These are phyloP conservation scores for Euphorbia peplus DNA, from an alignment of 345 rosid genomes.

Conservation along the genomic window DNA sequence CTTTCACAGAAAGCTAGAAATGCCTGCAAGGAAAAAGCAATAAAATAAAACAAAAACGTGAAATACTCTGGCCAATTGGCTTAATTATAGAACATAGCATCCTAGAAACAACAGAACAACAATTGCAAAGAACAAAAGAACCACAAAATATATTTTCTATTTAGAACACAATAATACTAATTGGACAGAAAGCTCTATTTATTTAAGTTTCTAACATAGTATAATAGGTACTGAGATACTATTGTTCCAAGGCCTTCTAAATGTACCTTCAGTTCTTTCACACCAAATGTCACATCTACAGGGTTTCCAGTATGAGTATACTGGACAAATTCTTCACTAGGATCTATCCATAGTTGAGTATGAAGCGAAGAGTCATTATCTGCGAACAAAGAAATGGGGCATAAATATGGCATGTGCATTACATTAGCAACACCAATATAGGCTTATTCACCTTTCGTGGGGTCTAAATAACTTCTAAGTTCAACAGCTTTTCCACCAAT, in stretches of 20 bases:
- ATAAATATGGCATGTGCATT: conserved; percentile 15
- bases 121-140: background rate
- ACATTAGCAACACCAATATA: conserved; percentile 7
- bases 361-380: conserved; percentile 74
- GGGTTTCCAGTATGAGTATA: conserved; percentile 80
- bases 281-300: conserved; percentile 82
- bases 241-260: conserved; percentile 16
- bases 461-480: conserved; percentile 85
- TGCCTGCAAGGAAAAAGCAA: conserved; percentile 46
- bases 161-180: background rate
- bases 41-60: background rate
- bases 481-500: conserved; percentile 95
- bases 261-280: conserved; percentile 78
- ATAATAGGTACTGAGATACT: conserved; percentile 6
- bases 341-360: conserved; percentile 97
- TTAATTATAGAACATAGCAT: background rate
- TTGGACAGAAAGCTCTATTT: background rate
- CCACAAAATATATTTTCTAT: background rate
- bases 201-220: conserved; percentile 3
- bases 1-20: conserved; percentile 87
- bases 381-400: conserved; percentile 33
- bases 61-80: background rate
- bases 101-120: conserved; percentile 1
- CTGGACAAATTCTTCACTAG: conserved; percentile 82
- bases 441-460: conserved; percentile 56